Evolutionary conservation across 805 yeast genomes (phyloP).

Genomic region (Saturnispora gosingensis): DNA sequence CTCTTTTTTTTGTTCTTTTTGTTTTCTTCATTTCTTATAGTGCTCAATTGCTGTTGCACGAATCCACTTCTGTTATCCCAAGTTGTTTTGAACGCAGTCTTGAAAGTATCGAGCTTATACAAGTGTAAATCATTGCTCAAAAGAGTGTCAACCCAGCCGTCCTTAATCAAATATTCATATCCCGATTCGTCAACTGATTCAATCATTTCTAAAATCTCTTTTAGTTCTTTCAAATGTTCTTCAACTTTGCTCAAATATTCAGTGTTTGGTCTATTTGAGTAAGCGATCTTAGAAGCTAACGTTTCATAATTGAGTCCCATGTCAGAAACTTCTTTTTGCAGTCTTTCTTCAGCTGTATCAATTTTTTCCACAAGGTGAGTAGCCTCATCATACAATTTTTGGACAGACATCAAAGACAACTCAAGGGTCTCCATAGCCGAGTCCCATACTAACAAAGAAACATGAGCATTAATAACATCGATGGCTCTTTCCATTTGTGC

Average conservation of each 20-base stretch:
- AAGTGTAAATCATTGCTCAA: conserved; percentile 15
- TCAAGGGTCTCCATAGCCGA: conserved; percentile 36
- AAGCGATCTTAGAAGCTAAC: not conserved
- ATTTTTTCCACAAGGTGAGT: not conserved
- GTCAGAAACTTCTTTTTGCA: conserved; percentile 5
- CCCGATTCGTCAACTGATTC: conserved; percentile 20
- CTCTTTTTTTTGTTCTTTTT: conserved; percentile 14
- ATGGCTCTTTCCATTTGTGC: conserved; percentile 15
- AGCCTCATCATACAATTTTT: conserved; percentile 2
- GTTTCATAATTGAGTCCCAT: conserved; percentile 2
- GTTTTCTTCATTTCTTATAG: conserved; percentile 1
- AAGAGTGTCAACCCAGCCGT: conserved; percentile 16
- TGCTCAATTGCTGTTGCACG: conserved; percentile 14
- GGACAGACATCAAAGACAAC: conserved; percentile 30
- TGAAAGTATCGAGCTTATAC: conserved; percentile 7
- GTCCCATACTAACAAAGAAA: conserved; percentile 1
- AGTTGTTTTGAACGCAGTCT: conserved; percentile 16
- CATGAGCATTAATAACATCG: conserved; percentile 2
- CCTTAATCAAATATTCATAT: conserved; percentile 13
- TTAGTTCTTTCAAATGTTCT: conserved; percentile 12
- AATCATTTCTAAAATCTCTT: conserved; percentile 23
- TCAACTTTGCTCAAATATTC: not conserved
- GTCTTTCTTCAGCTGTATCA: conserved; percentile 31
- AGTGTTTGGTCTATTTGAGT: not conserved
- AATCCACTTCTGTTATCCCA: conserved; percentile 24